Evolutionary conservation across 768 basidiomycete genomes (phyloP).

Genomic region (Amanita jacksonii): DNA sequence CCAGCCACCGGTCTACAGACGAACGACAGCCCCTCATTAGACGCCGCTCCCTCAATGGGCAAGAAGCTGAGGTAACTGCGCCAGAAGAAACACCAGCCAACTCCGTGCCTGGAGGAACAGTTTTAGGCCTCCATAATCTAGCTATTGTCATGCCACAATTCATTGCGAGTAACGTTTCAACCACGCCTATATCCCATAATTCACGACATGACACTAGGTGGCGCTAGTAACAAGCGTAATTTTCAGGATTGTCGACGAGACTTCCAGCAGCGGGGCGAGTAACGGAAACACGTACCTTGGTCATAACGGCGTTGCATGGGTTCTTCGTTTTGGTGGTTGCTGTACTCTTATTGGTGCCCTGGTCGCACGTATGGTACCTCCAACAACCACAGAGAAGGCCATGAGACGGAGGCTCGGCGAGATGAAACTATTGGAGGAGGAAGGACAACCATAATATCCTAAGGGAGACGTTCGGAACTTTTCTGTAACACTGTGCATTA

Average conservation of each 20-base stretch:
- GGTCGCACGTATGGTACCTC: constrained; percentile 74
- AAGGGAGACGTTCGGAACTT: too few relatives aligned
- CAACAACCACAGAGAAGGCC: constrained; percentile 84
- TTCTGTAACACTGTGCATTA: too few relatives aligned
- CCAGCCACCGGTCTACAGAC: constrained; percentile 23
- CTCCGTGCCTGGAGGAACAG: constrained; percentile 77
- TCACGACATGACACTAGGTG: constrained; percentile 38
- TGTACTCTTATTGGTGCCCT: constrained; percentile 79
- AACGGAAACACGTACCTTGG: constrained; percentile 56
- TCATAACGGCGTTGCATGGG: constrained; percentile 91
- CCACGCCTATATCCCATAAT: constrained; percentile 9
- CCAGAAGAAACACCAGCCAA: constrained; percentile 27
- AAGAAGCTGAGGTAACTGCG: constrained; percentile 26
- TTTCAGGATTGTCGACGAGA: constrained; percentile 70
- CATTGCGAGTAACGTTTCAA: constrained; percentile 45
- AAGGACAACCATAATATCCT: constrained; percentile 18
- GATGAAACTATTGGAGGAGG: constrained; percentile 68
- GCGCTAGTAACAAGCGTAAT: constrained; percentile 81
- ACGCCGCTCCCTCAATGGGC: constrained; percentile 42
- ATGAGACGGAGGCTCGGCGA: constrained; percentile 75
- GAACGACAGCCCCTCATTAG: constrained; percentile 55
- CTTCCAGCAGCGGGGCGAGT: constrained; percentile 30
- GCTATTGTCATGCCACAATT: constrained; percentile 95
- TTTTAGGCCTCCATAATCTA: constrained; percentile 91
- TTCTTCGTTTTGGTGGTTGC: constrained; percentile 84